Conservation (phyloP, 148 eudicot species). For the Rhododendron ferrugineum region DNA sequence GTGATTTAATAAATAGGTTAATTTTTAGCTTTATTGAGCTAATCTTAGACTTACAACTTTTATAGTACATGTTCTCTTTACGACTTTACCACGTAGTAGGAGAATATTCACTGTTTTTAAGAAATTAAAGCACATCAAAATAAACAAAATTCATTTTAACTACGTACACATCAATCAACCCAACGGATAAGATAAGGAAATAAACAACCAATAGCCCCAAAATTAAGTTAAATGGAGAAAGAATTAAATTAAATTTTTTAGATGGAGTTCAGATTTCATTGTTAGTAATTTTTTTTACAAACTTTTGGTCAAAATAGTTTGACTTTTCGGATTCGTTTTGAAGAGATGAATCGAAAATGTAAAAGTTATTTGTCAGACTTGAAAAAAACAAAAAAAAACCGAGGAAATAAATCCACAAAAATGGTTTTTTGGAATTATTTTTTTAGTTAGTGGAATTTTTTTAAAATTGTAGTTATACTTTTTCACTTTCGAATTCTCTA, state of each 20-base stretch:
- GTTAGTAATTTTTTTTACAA: no score
- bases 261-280: neutral
- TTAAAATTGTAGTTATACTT: neutral
- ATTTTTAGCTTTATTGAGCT: neutral
- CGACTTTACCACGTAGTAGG: neutral
- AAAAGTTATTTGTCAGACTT: neutral
- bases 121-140: neutral
- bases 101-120: neutral
- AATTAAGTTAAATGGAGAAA: neutral
- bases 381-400: neutral
- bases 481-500: neutral
- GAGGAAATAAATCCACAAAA: neutral
- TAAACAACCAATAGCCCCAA: neutral
- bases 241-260: neutral
- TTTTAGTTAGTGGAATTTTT: neutral
- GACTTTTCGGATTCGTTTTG: neutral
- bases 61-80: neutral
- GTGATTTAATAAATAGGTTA: neutral
- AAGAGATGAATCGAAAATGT: neutral
- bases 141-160: neutral
- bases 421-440: neutral
- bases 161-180: neutral
- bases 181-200: neutral
- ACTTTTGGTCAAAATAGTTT: neutral
- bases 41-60: neutral